A percentile compares a stretch with the other conserved stretches of the same genome.
Conservation (phyloP, 2,329 filamentous ascomycete species). For the Keithomyces neogunnii region DNA sequence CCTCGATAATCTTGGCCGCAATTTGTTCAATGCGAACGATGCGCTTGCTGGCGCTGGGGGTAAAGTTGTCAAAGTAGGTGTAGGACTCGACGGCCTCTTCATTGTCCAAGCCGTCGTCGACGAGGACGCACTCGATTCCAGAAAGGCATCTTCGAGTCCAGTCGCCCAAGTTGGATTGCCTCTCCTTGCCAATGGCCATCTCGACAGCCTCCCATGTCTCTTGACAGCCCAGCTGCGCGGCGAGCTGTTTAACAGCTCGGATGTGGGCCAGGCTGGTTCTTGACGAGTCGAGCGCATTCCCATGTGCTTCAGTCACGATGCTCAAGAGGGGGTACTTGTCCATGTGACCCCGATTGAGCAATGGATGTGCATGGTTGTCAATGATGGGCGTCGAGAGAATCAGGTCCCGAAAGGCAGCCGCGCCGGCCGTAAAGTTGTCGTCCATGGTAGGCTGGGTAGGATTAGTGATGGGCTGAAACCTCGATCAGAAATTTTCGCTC, state of each 20-base stretch:
- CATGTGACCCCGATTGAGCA: slow-evolving; percentile 45
- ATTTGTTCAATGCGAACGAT: slow-evolving; percentile 73
- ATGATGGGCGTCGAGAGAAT: slow-evolving; percentile 55
- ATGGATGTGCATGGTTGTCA: slow-evolving; percentile 65
- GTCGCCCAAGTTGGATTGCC: slow-evolving; percentile 37
- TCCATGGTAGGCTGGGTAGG: neutral
- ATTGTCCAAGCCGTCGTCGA: slow-evolving; percentile 67
- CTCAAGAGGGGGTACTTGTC: slow-evolving; percentile 42
- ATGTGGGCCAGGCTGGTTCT: slow-evolving; percentile 58
- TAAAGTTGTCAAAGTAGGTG: slow-evolving; percentile 58
- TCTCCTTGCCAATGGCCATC: slow-evolving; percentile 32
- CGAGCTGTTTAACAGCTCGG: slow-evolving; percentile 60
- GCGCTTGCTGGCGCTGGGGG: slow-evolving; percentile 54
- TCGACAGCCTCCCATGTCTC: slow-evolving; percentile 51
- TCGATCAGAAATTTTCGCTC: too few species aligned
- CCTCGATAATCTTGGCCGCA: slow-evolving; percentile 52
- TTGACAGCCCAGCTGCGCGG: slow-evolving; percentile 53
- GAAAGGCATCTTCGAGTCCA: slow-evolving; percentile 58
- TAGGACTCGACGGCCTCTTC: slow-evolving; percentile 49
- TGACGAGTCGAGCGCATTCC: slow-evolving; percentile 55
- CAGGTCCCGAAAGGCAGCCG: slow-evolving; percentile 21
- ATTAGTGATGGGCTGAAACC: too few species aligned
- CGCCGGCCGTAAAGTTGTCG: slow-evolving; percentile 1
- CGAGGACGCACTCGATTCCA: slow-evolving; percentile 64
- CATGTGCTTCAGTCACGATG: slow-evolving; percentile 66